Evolutionary conservation across 768 basidiomycete species (phyloP), one percentile per base, ranked within the genome.

Genomic region (Pleurotus citrinopileatus): DNA sequence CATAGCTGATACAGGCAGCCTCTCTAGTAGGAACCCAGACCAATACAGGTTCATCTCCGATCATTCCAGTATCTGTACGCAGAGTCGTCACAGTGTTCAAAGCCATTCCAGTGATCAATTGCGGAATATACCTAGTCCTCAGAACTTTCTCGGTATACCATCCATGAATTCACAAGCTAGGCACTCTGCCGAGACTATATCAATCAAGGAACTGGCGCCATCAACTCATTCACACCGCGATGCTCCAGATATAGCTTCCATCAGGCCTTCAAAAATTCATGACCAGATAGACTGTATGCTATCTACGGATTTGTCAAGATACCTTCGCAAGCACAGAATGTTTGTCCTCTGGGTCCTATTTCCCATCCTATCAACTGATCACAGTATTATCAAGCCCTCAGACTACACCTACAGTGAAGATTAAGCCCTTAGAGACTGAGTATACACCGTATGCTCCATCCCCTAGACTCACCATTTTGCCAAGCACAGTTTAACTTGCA

Each of bases 231-330:
- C 34, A 12, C 1, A 37, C 45, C 7, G n/a, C 29, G 45, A 17
- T 4, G n/a, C 26, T 29, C 22, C 23, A 47, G 12, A 37, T 6
- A 17, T 20, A 0, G 48, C 48, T 12, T 51, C 48, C 34, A 51
- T 51, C 20, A 20, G 28, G 12, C 48, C 29, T 15, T 51, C 48
- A 15, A 36, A 13, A 12, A 34, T 51, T 10, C 29, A 51, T 23
- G n/a, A 2, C 10, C 48, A 51, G 22, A 51, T 51, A n/a, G 48
- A 51, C 37, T 51, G 48, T n/a, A 51, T 51, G 48, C 34, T 51
- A 12, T 51, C 48, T 9, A 37, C 17, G 1, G 48, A 51, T 10
- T 37, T 51, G 8, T 51, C 48, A 2, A 51, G 48, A 37, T 51
- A 51, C 27, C 8, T 20, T 19, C 29, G 48, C 19, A 51, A 37